A percentile compares a stretch with the other conserved stretches of the same genome.
Conservation (phyloP, 805 yeast genomes). For the Wickerhamomyces subpelliculosus region DNA sequence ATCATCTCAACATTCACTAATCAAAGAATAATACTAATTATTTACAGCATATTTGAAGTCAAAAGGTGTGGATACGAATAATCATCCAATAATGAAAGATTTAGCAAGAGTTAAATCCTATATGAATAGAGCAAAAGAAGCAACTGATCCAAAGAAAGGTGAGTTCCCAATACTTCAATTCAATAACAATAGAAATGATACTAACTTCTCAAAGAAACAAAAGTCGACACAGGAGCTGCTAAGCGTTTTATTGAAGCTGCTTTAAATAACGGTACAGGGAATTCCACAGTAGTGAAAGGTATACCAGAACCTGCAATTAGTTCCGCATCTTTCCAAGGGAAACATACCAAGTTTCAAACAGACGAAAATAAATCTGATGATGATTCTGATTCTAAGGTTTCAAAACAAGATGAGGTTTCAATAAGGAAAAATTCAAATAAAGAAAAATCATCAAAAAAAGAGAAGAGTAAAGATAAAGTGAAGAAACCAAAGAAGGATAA, state of each 20-base stretch:
- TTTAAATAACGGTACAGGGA: slow-evolving; percentile 25
- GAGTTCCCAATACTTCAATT: neutral
- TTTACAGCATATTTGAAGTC: slow-evolving; percentile 45
- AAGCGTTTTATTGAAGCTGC: slow-evolving; percentile 40
- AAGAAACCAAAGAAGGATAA: neutral
- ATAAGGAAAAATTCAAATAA: slow-evolving; percentile 4
- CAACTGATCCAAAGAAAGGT: slow-evolving; percentile 17
- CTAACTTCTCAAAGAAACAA: slow-evolving; percentile 8
- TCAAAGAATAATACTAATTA: neutral
- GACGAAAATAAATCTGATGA: slow-evolving; percentile 9
- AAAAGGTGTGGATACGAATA: slow-evolving; percentile 46
- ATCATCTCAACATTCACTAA: neutral
- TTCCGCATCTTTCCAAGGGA: slow-evolving; percentile 43
- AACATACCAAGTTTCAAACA: slow-evolving; percentile 42
- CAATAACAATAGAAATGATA: neutral
- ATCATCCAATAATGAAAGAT: slow-evolving; percentile 62
- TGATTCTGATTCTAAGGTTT: slow-evolving; percentile 1
- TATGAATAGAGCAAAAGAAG: slow-evolving; percentile 44
- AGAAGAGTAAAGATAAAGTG: slow-evolving; percentile 1
- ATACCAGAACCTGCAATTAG: slow-evolving; percentile 44
- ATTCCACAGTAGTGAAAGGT: slow-evolving; percentile 13
- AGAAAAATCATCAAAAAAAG: slow-evolving; percentile 1
- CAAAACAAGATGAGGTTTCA: slow-evolving; percentile 3
- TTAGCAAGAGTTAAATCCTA: slow-evolving; percentile 60
- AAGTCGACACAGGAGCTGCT: slow-evolving; percentile 33